These are phyloP conservation scores for Agroathelia rolfsii DNA, from an alignment of 1,284 basidiomycete species.

Conservation along the genomic window DNA sequence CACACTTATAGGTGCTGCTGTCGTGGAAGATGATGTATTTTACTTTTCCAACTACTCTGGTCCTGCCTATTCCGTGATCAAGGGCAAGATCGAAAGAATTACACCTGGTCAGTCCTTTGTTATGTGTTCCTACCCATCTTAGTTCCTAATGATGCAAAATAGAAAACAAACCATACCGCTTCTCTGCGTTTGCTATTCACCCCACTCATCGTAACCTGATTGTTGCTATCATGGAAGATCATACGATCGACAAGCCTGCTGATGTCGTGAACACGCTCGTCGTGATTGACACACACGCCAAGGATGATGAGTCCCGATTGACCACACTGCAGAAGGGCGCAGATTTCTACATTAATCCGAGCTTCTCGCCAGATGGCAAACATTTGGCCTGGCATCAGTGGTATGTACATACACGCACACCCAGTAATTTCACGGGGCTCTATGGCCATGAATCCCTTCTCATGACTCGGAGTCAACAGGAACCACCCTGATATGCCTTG, in stretches of 20 bases:
- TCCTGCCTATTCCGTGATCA: conserved; percentile 17
- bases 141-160: conserved; percentile 5
- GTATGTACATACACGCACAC: no score
- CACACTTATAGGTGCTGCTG: conserved; percentile 38
- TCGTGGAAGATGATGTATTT: conserved; percentile 34
- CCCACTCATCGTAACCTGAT: conserved; percentile 36
- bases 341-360: conserved; percentile 55
- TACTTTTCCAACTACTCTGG: conserved; percentile 52
- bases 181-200: conserved; percentile 42
- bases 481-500: conserved; percentile 75
- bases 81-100: conserved; percentile 27
- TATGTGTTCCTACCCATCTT: conserved; percentile 3
- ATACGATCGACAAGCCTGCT: conserved; percentile 46
- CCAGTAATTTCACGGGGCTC: no score
- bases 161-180: conserved; percentile 47
- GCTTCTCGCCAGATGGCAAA: conserved; percentile 59
- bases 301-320: conserved; percentile 23
- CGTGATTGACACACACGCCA: conserved; percentile 37
- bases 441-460: no score
- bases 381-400: conserved; percentile 65
- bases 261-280: conserved; percentile 50
- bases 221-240: conserved; percentile 57
- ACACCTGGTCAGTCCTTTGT: conserved; percentile 41
- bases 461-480: no score
- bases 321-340: conserved; percentile 39